Conservation (phyloP, 148 eudicot genomes). For the Heliosperma pusillum region DNA sequence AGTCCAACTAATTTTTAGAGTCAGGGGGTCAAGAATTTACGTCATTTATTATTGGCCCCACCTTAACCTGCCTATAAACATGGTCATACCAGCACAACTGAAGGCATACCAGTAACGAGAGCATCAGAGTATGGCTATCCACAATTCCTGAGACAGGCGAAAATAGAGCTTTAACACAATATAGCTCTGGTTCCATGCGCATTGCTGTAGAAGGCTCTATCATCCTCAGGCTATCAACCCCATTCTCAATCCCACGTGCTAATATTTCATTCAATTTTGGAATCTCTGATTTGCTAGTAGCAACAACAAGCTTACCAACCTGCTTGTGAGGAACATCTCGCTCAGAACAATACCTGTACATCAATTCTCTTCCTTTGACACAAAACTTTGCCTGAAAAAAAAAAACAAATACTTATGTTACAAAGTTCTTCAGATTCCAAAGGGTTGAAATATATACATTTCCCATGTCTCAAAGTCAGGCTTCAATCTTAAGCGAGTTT, state of each 20-base stretch:
- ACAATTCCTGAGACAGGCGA: conserved; percentile 88
- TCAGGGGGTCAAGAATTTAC: background rate
- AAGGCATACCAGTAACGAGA: conserved; percentile 61
- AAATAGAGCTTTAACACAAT: conserved; percentile 65
- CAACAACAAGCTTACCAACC: conserved; percentile 86
- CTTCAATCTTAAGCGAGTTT: background rate
- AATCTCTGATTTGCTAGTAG: conserved; percentile 67
- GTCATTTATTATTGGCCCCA: background rate
- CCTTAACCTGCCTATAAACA: background rate
- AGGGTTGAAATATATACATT: background rate
- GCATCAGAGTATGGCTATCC: conserved; percentile 78
- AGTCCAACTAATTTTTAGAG: background rate
- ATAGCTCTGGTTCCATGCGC: conserved; percentile 73
- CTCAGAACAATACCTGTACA: conserved; percentile 73
- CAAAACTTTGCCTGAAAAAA: conserved; percentile 62
- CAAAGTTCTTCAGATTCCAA: background rate
- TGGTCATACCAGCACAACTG: conserved; percentile 1
- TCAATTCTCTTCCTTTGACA: conserved; percentile 73
- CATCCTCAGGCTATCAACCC: conserved; percentile 68
- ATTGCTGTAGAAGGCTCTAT: conserved; percentile 75
- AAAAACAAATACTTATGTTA: background rate
- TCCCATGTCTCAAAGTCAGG: background rate
- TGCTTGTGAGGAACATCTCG: conserved; percentile 70
- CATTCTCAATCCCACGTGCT: conserved; percentile 66
- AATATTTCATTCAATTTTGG: conserved; percentile 61